phyloP scores from a whole-genome alignment of 257 asterid genomes.

The Gardenia jasminoides region DNA sequence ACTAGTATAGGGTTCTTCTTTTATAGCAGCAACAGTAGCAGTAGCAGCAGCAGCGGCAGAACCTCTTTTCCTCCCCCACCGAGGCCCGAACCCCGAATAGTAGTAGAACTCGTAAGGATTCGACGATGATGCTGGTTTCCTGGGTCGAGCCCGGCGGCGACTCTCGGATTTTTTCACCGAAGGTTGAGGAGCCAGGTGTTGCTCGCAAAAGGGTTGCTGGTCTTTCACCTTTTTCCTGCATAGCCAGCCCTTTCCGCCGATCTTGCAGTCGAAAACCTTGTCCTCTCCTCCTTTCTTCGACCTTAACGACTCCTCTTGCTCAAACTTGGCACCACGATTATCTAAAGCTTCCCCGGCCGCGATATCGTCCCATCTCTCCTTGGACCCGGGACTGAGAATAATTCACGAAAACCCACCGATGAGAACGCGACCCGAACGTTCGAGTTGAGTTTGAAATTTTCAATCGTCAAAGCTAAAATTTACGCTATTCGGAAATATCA shows the following conservation, averaged over 20 bases:
- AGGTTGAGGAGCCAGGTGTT: slow-evolving; percentile 26
- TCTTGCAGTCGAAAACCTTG: slow-evolving; percentile 36
- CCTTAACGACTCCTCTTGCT: slow-evolving; percentile 9
- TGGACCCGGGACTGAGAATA: slow-evolving; percentile 20
- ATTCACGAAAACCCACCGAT: background rate
- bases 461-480: slow-evolving; percentile 16
- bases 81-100: slow-evolving; percentile 79
- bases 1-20: slow-evolving; percentile 4
- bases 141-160: slow-evolving; percentile 32
- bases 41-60: background rate
- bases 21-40: background rate
- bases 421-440: background rate
- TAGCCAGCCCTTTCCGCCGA: slow-evolving; percentile 64
- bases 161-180: slow-evolving; percentile 26
- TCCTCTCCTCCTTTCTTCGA: slow-evolving; percentile 1
- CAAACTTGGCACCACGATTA: background rate
- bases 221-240: slow-evolving; percentile 39
- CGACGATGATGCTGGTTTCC: slow-evolving; percentile 29
- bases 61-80: slow-evolving; percentile 65
- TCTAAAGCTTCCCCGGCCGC: background rate
- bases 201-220: slow-evolving; percentile 48
- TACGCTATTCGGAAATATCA: slow-evolving; percentile 14
- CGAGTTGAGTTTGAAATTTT: slow-evolving; percentile 1
- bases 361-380: slow-evolving; percentile 20
- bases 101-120: slow-evolving; percentile 56